A percentile compares a stretch with the other conserved stretches of the same genome.
phyloP scores from a whole-genome alignment of 495 filamentous ascomycete species.

The Pyronema omphalodes region DNA sequence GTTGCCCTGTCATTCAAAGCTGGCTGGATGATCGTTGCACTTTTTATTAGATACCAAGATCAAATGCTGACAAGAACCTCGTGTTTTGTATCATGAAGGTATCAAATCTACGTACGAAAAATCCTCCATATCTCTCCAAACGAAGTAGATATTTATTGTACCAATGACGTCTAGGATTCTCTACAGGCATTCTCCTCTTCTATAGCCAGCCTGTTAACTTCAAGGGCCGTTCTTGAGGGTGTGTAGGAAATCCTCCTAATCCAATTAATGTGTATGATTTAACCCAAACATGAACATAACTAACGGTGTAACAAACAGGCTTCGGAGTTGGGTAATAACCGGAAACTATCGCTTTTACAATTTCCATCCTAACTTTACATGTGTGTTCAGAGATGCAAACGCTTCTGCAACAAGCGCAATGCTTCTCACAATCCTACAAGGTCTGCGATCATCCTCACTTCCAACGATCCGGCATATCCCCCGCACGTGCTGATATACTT shows the following conservation, averaged over 20 bases:
- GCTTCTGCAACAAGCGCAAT: slow-evolving; percentile 77
- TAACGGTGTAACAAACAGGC: slow-evolving; percentile 32
- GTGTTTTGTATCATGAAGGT: slow-evolving; percentile 30
- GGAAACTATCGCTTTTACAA: too few relatives aligned
- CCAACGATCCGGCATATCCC: background rate
- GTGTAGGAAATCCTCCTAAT: slow-evolving; percentile 5
- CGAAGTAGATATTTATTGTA: slow-evolving; percentile 1
- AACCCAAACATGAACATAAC: background rate
- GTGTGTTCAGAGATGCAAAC: slow-evolving; percentile 40
- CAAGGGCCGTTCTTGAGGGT: slow-evolving; percentile 79
- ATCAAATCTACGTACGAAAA: slow-evolving; percentile 49
- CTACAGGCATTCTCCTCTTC: slow-evolving; percentile 91
- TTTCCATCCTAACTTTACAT: background rate
- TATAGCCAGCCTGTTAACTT: slow-evolving; percentile 74
- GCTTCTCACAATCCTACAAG: slow-evolving; percentile 70
- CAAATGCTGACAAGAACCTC: background rate
- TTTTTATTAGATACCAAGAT: background rate
- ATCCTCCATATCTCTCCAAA: background rate
- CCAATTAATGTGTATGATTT: background rate
- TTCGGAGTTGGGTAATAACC: slow-evolving; percentile 50
- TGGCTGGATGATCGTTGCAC: background rate
- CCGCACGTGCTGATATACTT: background rate
- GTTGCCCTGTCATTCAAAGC: too few relatives aligned
- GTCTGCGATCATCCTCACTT: slow-evolving; percentile 23
- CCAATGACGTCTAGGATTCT: slow-evolving; percentile 45